Percentiles rank a stretch among this genome's conserved stretches.
phyloP scores from a whole-genome alignment of 441 rosid species.

The Daphne laureola region DNA sequence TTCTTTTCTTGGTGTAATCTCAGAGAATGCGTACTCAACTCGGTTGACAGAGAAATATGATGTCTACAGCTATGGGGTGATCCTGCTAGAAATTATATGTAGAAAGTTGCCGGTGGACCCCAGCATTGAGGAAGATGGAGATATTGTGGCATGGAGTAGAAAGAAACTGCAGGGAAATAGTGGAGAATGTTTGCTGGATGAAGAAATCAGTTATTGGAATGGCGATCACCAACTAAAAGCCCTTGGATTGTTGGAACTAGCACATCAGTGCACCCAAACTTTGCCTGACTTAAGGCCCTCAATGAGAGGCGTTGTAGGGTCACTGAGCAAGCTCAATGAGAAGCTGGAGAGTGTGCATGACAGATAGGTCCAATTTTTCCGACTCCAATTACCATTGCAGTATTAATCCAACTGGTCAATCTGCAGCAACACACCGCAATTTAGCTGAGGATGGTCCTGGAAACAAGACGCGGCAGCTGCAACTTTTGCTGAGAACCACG shows the following conservation, averaged over 20 bases:
- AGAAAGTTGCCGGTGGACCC: slow-evolving; percentile 30
- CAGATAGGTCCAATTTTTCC: neutral
- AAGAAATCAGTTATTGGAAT: slow-evolving; percentile 25
- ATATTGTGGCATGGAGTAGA: slow-evolving; percentile 22
- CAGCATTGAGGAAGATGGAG: slow-evolving; percentile 23
- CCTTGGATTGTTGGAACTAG: slow-evolving; percentile 23
- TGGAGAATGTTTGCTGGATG: slow-evolving; percentile 23
- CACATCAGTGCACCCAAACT: slow-evolving; percentile 27
- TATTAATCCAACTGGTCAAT: too few species aligned
- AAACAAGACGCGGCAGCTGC: too few species aligned
- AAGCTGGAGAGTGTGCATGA: slow-evolving; percentile 7
- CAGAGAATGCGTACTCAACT: slow-evolving; percentile 28
- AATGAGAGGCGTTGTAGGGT: slow-evolving; percentile 27
- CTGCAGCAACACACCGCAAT: too few species aligned
- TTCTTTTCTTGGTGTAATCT: neutral
- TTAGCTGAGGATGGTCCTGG: too few species aligned
- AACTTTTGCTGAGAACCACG: too few species aligned
- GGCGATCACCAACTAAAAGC: slow-evolving; percentile 26
- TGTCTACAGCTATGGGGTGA: slow-evolving; percentile 27
- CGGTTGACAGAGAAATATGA: slow-evolving; percentile 25
- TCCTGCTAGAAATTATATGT: slow-evolving; percentile 23
- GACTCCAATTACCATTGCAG: neutral
- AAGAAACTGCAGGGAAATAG: slow-evolving; percentile 19
- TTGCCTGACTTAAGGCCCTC: slow-evolving; percentile 25
- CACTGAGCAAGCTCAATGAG: slow-evolving; percentile 24